Evolutionary conservation across 2,329 filamentous ascomycete genomes (phyloP).

Genomic region (Pseudogymnoascus sp.): DNA sequence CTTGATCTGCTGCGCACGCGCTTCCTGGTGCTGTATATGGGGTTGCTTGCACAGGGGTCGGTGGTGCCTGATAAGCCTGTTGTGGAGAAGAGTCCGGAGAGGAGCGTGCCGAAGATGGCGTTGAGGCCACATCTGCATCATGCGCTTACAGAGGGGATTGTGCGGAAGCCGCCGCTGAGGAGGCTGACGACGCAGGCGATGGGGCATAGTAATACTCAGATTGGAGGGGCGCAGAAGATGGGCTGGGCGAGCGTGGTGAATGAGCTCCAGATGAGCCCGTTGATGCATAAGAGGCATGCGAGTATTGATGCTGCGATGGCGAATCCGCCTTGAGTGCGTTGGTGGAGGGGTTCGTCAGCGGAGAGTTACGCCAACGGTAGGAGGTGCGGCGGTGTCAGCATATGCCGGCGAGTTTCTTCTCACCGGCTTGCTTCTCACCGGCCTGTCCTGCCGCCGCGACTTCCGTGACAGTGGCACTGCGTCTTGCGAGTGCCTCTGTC

Average conservation of each 20-base stretch:
- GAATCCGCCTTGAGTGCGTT: constrained; percentile 11
- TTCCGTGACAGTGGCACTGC: too few species aligned
- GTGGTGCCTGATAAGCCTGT: constrained; percentile 1
- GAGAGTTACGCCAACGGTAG: too few species aligned
- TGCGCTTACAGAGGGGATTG: constrained; percentile 22
- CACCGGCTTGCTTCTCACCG: too few species aligned
- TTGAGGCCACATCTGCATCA: constrained; percentile 19
- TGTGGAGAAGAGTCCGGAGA: constrained; percentile 12
- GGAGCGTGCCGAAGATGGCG: constrained; percentile 16
- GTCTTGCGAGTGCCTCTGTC: too few species aligned
- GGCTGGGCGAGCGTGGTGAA: constrained; percentile 57
- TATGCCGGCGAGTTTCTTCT: too few species aligned
- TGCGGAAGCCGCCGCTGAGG: constrained; percentile 36
- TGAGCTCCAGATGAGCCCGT: constrained; percentile 51
- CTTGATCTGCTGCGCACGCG: constrained; percentile 55
- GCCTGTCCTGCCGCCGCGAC: too few species aligned
- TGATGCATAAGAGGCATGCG: constrained; percentile 53
- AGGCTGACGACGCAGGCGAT: constrained; percentile 46
- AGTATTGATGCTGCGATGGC: constrained; percentile 52
- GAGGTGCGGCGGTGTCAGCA: too few species aligned
- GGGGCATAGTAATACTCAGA: constrained; percentile 39
- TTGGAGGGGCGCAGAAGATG: constrained; percentile 38
- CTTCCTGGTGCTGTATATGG: constrained; percentile 56
- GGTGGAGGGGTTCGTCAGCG: too few species aligned
- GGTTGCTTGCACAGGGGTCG: constrained; percentile 40